Percentiles rank a stretch among this genome's conserved stretches.
Conservation (phyloP, 140 eudicot genomes). For the Anethum foeniculum region DNA sequence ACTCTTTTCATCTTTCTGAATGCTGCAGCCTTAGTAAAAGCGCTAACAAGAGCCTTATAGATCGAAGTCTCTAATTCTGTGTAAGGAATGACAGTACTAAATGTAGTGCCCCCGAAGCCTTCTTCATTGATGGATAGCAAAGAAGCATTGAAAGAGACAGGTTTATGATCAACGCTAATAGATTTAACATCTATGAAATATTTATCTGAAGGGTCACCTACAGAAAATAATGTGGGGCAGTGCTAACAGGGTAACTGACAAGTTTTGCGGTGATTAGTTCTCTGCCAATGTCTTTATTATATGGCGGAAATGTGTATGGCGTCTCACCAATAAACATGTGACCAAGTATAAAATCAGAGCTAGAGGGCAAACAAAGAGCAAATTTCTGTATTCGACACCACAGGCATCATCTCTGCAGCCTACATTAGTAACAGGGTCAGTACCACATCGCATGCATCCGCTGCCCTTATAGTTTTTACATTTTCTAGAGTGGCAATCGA, state of each 20-base stretch:
- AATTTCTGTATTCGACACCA: not conserved
- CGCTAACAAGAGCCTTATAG: too few species aligned
- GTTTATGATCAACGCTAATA: too few species aligned
- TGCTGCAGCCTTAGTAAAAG: too few species aligned
- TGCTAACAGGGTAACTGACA: too few species aligned
- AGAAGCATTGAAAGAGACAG: too few species aligned
- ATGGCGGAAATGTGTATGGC: not conserved
- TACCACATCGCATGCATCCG: slow-evolving; percentile 1
- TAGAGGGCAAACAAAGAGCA: slow-evolving; percentile 27
- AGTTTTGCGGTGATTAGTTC: slow-evolving; percentile 11
- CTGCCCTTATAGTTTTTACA: slow-evolving; percentile 7
- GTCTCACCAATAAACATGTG: slow-evolving; percentile 21
- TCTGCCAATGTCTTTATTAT: slow-evolving; percentile 13
- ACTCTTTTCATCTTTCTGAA: too few species aligned
- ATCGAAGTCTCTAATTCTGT: too few species aligned
- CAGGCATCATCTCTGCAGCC: not conserved
- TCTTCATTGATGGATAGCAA: too few species aligned
- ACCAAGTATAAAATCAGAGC: not conserved
- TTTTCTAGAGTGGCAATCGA: slow-evolving; percentile 10
- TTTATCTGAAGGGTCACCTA: not conserved
- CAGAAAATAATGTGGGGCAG: not conserved
- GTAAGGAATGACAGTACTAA: too few species aligned
- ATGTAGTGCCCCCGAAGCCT: too few species aligned
- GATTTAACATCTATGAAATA: too few species aligned
- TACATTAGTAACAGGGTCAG: not conserved